Evolutionary conservation across 108 stramenopile genomes (phyloP).

Genomic region (Nannochloropsis oceanica): DNA sequence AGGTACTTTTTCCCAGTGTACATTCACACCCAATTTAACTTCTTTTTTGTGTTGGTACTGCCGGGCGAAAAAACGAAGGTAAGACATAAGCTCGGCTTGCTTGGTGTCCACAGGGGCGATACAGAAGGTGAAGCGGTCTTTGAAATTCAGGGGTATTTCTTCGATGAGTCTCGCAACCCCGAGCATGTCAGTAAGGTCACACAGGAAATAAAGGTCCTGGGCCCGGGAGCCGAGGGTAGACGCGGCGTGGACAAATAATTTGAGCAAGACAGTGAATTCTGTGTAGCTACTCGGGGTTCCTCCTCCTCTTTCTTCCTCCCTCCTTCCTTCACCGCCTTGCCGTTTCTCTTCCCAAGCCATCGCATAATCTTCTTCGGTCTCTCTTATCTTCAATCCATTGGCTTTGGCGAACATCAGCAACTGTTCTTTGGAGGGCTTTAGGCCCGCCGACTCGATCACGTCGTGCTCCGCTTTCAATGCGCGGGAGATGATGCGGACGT

Average conservation of each 20-base stretch:
- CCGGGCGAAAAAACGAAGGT: constrained; percentile 41
- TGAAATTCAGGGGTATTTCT: background rate
- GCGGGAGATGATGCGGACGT: background rate
- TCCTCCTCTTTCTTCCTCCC: background rate
- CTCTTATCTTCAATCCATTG: background rate
- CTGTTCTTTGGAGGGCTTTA: background rate
- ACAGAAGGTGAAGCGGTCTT: background rate
- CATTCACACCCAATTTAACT: background rate
- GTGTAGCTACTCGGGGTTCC: background rate
- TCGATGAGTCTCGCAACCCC: background rate
- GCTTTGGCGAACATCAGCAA: background rate
- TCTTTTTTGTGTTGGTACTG: background rate
- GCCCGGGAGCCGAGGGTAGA: background rate
- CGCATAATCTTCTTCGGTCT: background rate
- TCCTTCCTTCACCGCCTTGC: background rate
- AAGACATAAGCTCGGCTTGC: constrained; percentile 15
- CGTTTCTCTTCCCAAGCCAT: background rate
- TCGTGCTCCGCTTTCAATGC: background rate
- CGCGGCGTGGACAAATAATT: background rate
- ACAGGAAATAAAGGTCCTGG: background rate
- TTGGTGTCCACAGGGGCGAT: constrained; percentile 42
- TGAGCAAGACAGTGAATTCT: background rate
- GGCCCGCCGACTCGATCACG: background rate
- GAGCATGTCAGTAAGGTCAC: background rate
- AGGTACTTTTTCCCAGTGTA: background rate